Evolutionary conservation across 305 asterid genomes (phyloP), one percentile per base, ranked within the genome.

Genomic region (Fraxinus velutina): DNA sequence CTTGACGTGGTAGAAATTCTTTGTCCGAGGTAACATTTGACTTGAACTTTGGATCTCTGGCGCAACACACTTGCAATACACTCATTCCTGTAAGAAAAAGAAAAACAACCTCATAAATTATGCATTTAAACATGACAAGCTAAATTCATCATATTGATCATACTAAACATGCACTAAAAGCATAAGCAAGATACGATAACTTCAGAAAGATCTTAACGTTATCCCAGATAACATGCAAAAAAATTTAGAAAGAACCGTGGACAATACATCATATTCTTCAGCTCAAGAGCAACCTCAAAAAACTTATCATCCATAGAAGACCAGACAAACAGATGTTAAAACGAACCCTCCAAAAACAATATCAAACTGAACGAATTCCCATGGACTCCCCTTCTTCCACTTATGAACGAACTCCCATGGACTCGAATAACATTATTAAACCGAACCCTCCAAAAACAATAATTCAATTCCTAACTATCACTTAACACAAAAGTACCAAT

Each of bases 41-140:
- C 75, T 81, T 90, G 84, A 89, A 86, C 0, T 81, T 33, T 0
- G 89, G 83, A 70, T 96, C 97, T 85, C 84, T 82, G 4, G 32
- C 82, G 87, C 99, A 96, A 79, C 99, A 96, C 0, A 92, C 97
- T 78, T 92, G 86, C 98, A 94, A 89, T 24, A 93, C 80, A 17
- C 85, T 80, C 75, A 86, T 92, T 33, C 97, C 99, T 95, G 95
- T 50, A 80, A 27, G 73, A 27, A 24, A 64, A 78, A 79, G 33
- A 78, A 9, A 39, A 27, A 47, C 42, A 44, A n/a, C 34, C 36
- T 29, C 44, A 17, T 64, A 5, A 76, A 55, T 30, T 27, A 2
- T 64, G 9, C 60, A 30, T 52, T 62, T 29, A 47, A 10, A 32
- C 30, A 30, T 72, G 60, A 55, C 27, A 32, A 0, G 73, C 17